Evolutionary conservation across 1,284 basidiomycete species (phyloP).

Genomic region (Leccinum subfulvum): DNA sequence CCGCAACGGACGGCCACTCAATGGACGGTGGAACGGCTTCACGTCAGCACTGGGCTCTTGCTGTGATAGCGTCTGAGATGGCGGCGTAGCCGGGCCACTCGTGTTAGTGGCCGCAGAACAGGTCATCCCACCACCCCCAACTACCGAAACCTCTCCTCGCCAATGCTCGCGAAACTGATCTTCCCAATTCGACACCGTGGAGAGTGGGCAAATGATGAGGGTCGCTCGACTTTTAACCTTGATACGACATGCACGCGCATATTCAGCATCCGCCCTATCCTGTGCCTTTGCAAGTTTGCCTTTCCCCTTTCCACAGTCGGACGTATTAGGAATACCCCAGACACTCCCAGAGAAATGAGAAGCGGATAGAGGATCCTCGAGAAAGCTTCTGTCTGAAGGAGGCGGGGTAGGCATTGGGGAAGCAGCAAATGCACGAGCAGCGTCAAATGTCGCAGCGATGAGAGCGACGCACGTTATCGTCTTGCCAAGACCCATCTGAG

Average conservation of each 20-base stretch:
- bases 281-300: slow-evolving; percentile 61
- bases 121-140: slow-evolving; percentile 63
- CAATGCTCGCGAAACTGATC: slow-evolving; percentile 97
- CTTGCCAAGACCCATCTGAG: slow-evolving; percentile 96
- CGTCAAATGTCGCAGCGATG: slow-evolving; percentile 79
- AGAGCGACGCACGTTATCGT: slow-evolving; percentile 93
- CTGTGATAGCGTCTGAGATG: slow-evolving; percentile 32
- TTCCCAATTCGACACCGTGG: slow-evolving; percentile 98
- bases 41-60: slow-evolving; percentile 37
- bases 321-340: slow-evolving; percentile 75
- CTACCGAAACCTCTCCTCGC: slow-evolving; percentile 78
- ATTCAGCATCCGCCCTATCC: slow-evolving; percentile 68
- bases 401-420: slow-evolving; percentile 48
- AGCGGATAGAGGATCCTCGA: slow-evolving; percentile 46
- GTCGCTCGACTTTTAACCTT: slow-evolving; percentile 85
- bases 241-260: slow-evolving; percentile 68
- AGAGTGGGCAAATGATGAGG: slow-evolving; percentile 94
- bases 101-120: slow-evolving; percentile 33
- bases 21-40: slow-evolving; percentile 37
- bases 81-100: slow-evolving; percentile 21
- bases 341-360: slow-evolving; percentile 75
- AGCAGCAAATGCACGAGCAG: slow-evolving; percentile 70
- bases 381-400: slow-evolving; percentile 39
- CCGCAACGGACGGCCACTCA: slow-evolving; percentile 58
- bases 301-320: slow-evolving; percentile 53